Conservation (phyloP, 2,329 filamentous ascomycete genomes). For the Cladosporium oxysporum region DNA sequence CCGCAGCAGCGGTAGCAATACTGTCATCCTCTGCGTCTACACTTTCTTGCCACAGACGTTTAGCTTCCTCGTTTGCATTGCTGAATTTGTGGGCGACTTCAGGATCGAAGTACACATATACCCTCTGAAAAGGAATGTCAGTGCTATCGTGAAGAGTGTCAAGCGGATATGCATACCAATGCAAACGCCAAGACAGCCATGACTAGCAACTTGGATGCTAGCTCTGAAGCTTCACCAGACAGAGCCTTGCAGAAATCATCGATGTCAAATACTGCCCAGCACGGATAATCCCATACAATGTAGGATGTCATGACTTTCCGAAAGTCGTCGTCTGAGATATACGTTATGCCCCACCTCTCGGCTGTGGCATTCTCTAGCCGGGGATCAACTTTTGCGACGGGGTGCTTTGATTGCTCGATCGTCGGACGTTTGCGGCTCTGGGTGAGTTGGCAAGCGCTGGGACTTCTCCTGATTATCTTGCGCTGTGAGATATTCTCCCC, state of each 20-base stretch:
- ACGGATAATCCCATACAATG: background rate
- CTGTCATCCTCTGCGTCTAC: background rate
- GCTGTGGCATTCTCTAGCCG: background rate
- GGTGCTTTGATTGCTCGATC: background rate
- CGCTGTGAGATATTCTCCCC: background rate
- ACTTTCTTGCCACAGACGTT: background rate
- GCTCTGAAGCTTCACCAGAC: background rate
- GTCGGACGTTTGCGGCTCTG: background rate
- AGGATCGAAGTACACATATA: background rate
- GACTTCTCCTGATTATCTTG: background rate
- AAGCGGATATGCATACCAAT: background rate
- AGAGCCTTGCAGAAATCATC: background rate
- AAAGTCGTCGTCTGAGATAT: background rate
- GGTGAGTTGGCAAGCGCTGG: background rate
- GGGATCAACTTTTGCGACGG: background rate
- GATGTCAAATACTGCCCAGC: background rate
- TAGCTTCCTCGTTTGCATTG: background rate
- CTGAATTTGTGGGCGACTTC: background rate
- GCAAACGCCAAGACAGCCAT: background rate
- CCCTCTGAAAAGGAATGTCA: background rate
- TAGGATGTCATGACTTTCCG: background rate
- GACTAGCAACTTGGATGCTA: background rate
- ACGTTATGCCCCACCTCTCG: background rate
- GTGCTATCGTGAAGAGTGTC: background rate
- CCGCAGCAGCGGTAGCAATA: background rate